phyloP scores from a whole-genome alignment of 148 eudicot genomes.

The Diospyros lotus region DNA sequence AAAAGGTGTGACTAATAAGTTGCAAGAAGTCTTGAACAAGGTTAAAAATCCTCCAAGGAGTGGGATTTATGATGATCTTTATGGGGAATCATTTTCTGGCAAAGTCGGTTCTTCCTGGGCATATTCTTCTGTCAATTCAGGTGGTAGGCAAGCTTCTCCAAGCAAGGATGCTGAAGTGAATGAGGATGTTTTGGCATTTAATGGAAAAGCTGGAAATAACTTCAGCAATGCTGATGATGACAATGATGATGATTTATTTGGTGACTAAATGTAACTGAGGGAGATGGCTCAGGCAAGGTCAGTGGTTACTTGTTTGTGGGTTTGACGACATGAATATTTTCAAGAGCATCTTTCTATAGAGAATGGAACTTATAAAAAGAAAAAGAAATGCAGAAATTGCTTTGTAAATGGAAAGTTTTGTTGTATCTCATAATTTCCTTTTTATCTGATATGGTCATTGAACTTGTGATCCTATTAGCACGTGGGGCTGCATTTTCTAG shows the following conservation, averaged over 20 bases:
- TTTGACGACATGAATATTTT: conserved; percentile 2
- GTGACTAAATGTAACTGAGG: conserved; percentile 40
- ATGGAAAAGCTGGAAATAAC: conserved; percentile 24
- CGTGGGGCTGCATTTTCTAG: conserved; percentile 4
- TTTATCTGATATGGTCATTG: not conserved
- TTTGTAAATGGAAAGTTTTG: conserved; percentile 8
- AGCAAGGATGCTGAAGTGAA: conserved; percentile 27
- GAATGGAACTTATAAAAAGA: too few species aligned
- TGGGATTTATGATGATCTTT: conserved; percentile 85
- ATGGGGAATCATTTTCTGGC: conserved; percentile 66
- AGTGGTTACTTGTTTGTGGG: conserved; percentile 6
- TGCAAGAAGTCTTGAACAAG: conserved; percentile 74
- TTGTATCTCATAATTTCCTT: conserved; percentile 16
- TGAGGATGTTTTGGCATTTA: conserved; percentile 18
- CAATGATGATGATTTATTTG: conserved; percentile 77
- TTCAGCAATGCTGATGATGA: conserved; percentile 27
- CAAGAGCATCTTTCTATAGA: conserved; percentile 9
- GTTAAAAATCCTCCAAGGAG: conserved; percentile 56
- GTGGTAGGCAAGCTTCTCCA: conserved; percentile 28
- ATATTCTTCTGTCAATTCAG: conserved; percentile 38
- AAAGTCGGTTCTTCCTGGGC: conserved; percentile 92
- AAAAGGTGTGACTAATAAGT: conserved; percentile 80
- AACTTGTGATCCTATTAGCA: not conserved
- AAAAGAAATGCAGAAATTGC: not conserved
- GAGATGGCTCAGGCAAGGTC: not conserved